Evolutionary conservation across 2,329 filamentous ascomycete species (phyloP).

Genomic region (Chaetothyriales sp.): DNA sequence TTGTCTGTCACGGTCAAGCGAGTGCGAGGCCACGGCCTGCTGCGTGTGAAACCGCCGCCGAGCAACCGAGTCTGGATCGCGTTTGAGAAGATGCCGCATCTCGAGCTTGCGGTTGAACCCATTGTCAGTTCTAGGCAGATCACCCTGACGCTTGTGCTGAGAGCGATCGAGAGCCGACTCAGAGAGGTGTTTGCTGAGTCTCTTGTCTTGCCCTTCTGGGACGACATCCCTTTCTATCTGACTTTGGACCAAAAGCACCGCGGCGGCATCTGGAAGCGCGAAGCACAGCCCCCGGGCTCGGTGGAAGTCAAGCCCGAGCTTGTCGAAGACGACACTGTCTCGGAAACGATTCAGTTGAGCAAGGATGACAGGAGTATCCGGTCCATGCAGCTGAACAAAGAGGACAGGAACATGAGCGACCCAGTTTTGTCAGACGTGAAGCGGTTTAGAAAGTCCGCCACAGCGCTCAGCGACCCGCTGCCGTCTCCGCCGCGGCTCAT

Average conservation of each 20-base stretch:
- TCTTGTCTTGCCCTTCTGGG: slow-evolving; percentile 85
- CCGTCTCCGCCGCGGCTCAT: slow-evolving; percentile 38
- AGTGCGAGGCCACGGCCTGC: slow-evolving; percentile 67
- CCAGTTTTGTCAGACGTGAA: slow-evolving; percentile 24
- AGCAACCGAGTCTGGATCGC: slow-evolving; percentile 95
- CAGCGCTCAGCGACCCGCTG: slow-evolving; percentile 13
- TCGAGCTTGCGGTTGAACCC: slow-evolving; percentile 87
- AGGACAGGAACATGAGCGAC: slow-evolving; percentile 24
- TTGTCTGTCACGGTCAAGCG: slow-evolving; percentile 73
- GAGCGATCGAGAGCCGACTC: slow-evolving; percentile 88
- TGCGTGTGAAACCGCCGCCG: slow-evolving; percentile 85
- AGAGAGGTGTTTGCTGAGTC: slow-evolving; percentile 89
- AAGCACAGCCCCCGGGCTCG: slow-evolving; percentile 15
- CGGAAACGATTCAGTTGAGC: slow-evolving; percentile 8
- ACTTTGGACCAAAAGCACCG: slow-evolving; percentile 64
- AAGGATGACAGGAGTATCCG: slow-evolving; percentile 11
- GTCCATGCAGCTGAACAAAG: slow-evolving; percentile 6
- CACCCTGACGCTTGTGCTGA: slow-evolving; percentile 79
- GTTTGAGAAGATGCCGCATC: slow-evolving; percentile 83
- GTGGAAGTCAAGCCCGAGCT: slow-evolving; percentile 20
- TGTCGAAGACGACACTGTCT: slow-evolving; percentile 20
- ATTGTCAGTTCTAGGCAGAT: slow-evolving; percentile 92
- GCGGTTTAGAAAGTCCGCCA: slow-evolving; percentile 7
- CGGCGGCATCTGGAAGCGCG: slow-evolving; percentile 62
- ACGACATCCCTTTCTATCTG: slow-evolving; percentile 80